Percentiles rank a stretch among this genome's conserved stretches.
phyloP scores from a whole-genome alignment of 768 basidiomycete species.

The Naganishia onofrii region DNA sequence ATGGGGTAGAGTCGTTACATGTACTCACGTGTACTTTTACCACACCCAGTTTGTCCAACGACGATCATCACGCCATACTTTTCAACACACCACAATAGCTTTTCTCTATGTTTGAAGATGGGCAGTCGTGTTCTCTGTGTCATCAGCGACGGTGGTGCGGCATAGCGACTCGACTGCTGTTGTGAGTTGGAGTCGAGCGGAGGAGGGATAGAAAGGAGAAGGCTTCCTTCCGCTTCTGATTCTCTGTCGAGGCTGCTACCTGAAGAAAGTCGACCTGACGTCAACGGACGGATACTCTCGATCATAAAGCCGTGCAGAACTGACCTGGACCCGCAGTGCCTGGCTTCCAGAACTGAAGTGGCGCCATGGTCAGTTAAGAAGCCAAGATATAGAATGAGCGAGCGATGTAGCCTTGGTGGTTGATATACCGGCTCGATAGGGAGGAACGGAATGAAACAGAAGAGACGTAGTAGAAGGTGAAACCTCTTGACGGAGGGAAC shows the following conservation, averaged over 20 bases:
- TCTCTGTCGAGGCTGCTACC: conserved; percentile 76
- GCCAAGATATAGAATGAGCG: neutral
- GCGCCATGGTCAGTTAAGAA: conserved; percentile 21
- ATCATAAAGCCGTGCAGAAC: neutral
- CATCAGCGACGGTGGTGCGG: conserved; percentile 63
- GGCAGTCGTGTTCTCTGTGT: conserved; percentile 78
- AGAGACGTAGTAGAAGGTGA: neutral
- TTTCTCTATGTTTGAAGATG: conserved; percentile 86
- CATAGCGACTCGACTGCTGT: conserved; percentile 44
- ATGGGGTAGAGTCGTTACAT: too few relatives aligned
- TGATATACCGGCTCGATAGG: neutral
- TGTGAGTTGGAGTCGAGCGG: conserved; percentile 57
- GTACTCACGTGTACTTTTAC: conserved; percentile 89
- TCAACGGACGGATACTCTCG: neutral
- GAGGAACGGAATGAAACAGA: neutral
- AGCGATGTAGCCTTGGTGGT: neutral
- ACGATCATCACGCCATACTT: conserved; percentile 78
- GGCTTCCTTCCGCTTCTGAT: conserved; percentile 68
- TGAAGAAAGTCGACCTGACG: conserved; percentile 54
- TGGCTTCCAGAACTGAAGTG: conserved; percentile 50
- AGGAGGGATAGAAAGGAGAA: conserved; percentile 54
- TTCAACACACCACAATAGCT: conserved; percentile 79
- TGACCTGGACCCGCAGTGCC: conserved; percentile 50
- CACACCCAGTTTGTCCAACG: conserved; percentile 87
- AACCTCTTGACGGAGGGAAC: neutral